Evolutionary conservation across 2,329 filamentous ascomycete genomes (phyloP).

Genomic region (Pezicula carpinea): DNA sequence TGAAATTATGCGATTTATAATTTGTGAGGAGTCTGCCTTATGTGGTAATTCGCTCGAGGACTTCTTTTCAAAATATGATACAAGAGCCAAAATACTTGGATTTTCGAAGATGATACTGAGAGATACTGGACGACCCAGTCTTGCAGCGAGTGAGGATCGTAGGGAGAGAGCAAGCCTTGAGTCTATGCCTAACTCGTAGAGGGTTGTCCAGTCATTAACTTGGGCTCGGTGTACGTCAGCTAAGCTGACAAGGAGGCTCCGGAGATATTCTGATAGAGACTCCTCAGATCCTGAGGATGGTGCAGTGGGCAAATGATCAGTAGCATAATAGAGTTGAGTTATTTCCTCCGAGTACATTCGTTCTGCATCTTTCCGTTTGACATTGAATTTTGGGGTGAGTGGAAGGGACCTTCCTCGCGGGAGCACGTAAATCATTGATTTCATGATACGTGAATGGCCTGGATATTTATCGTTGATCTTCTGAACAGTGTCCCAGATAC

Average conservation of each 20-base stretch:
- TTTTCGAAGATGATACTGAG: slow-evolving; percentile 27
- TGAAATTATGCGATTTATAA: slow-evolving; percentile 17
- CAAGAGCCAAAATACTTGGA: slow-evolving; percentile 6
- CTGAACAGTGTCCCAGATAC: slow-evolving; percentile 19
- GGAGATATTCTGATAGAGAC: slow-evolving; percentile 16
- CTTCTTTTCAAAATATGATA: background rate
- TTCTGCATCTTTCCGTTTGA: slow-evolving; percentile 27
- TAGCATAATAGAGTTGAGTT: slow-evolving; percentile 15
- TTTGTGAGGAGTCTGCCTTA: slow-evolving; percentile 7
- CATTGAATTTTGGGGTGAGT: slow-evolving; percentile 29
- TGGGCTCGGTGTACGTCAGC: slow-evolving; percentile 9
- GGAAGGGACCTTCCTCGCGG: slow-evolving; percentile 19
- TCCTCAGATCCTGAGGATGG: background rate
- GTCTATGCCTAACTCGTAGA: slow-evolving; percentile 23
- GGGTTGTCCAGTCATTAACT: slow-evolving; percentile 20
- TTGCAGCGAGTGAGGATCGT: slow-evolving; percentile 17
- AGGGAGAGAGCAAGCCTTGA: slow-evolving; percentile 23
- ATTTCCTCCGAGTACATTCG: slow-evolving; percentile 20
- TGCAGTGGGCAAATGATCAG: background rate
- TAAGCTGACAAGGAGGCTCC: slow-evolving; percentile 13
- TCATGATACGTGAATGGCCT: slow-evolving; percentile 20
- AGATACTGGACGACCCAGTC: slow-evolving; percentile 21
- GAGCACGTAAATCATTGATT: slow-evolving; percentile 24
- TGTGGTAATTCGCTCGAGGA: slow-evolving; percentile 1
- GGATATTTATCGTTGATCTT: slow-evolving; percentile 19